Conservation (phyloP, 345 rosid genomes). For the Gossypium thurberi region DNA sequence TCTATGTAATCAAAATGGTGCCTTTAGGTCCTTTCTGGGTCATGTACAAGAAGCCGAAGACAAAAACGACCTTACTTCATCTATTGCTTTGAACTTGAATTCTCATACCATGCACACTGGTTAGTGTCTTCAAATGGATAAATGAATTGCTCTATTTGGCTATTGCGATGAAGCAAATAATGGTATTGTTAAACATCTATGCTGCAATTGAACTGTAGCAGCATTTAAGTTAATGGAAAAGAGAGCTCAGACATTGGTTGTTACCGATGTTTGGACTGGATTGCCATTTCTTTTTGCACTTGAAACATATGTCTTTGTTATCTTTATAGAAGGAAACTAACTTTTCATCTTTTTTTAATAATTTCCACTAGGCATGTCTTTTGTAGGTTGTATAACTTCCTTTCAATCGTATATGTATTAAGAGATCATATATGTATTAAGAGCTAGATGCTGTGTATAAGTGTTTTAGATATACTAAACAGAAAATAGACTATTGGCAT, state of each 20-base stretch:
- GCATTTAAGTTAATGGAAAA: constrained; percentile 3
- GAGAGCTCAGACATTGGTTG: not conserved
- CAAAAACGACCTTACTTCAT: constrained; percentile 26
- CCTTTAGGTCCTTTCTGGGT: constrained; percentile 32
- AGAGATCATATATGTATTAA: not conserved
- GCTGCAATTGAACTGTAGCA: not conserved
- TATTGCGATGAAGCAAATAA: not conserved
- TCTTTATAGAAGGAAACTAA: constrained; percentile 4
- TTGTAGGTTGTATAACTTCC: not conserved
- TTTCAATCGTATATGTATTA: not conserved
- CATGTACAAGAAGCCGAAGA: constrained; percentile 30
- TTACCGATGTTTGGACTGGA: not conserved
- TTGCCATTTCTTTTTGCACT: not conserved
- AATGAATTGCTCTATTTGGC: not conserved
- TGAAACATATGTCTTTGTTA: not conserved
- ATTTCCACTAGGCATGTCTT: not conserved
- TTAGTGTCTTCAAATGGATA: constrained; percentile 26
- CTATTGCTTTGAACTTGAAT: constrained; percentile 24
- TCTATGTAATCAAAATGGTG: constrained; percentile 29
- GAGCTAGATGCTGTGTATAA: not conserved
- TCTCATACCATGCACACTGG: constrained; percentile 50
- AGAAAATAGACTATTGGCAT: not conserved
- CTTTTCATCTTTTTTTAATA: not conserved
- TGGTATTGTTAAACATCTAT: not conserved
- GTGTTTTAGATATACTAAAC: not conserved